These are phyloP conservation scores for Kuraishia cidri DNA, from an alignment of 805 yeast species.

Conservation along the genomic window DNA sequence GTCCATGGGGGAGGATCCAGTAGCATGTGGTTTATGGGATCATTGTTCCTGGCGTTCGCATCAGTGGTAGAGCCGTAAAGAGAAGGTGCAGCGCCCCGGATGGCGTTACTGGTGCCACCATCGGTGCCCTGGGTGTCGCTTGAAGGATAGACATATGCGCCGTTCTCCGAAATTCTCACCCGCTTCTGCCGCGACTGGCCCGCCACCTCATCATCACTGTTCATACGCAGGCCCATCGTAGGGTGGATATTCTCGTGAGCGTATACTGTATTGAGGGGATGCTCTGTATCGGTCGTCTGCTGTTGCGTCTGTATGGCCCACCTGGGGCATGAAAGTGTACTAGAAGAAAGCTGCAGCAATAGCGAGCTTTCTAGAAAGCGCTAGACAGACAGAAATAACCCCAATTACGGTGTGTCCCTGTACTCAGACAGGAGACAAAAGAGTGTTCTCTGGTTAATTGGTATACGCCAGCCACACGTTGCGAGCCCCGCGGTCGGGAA, in stretches of 20 bases:
- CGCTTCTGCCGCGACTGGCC: slow-evolving; percentile 4
- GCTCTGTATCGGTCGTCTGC: neutral
- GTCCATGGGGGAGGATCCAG: slow-evolving; percentile 2
- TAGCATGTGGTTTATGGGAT: neutral
- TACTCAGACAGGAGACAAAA: too few species aligned
- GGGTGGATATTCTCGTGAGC: neutral
- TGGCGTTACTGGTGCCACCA: slow-evolving; percentile 1
- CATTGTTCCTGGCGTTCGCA: neutral
- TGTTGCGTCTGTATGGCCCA: neutral
- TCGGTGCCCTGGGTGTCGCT: slow-evolving; percentile 1
- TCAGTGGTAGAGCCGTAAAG: neutral
- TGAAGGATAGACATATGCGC: slow-evolving; percentile 5
- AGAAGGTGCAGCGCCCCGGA: neutral
- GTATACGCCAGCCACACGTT: too few species aligned
- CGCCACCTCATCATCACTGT: slow-evolving; percentile 4
- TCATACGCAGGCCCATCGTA: slow-evolving; percentile 6
- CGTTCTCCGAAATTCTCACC: slow-evolving; percentile 8
- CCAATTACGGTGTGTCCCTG: too few species aligned
- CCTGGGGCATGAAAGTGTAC: too few species aligned
- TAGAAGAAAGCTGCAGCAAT: too few species aligned
- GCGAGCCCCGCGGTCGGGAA: too few species aligned
- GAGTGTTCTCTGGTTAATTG: too few species aligned
- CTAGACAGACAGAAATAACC: too few species aligned
- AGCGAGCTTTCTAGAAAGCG: too few species aligned
- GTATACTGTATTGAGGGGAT: neutral